Base-by-base conservation (phyloP, 768 basidiomycete genomes). In the Zangia roseola region DNA sequence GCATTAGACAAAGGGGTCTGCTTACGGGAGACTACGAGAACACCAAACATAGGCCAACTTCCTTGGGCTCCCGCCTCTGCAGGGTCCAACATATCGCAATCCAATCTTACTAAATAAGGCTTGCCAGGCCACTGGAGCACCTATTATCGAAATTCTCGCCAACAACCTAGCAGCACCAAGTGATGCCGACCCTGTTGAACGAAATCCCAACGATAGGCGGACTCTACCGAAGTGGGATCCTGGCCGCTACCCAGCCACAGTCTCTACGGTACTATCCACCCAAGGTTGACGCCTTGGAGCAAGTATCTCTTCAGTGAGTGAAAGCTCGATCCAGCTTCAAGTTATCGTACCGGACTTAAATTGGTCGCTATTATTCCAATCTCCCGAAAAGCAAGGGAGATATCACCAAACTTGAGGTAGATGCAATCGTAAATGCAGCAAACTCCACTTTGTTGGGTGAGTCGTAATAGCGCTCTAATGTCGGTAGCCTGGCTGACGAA, bases 341-440 rank as follows among this genome's bases (percentile, higher is more conserved):
- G n/a, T n/a, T 9, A 31, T 37, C 17, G 5, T 28, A 25, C 17
- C 9, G 5, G 12, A 25, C 19, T 26, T 47, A 35, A 43, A 28
- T 5, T 17, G 2, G 21, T 23, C 23, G 31, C 17, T 28, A 26
- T n/a, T 40, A n/a, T n/a, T n/a, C n/a, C n/a, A n/a, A n/a, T n/a
- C n/a, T n/a, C 24, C 23, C 34, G 14, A 34, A 58, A 14, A 91
- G 90, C 58, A 82, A 87, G 60, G 88, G 87, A 21, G 86, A 91
- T 65, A 91, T 93, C 48, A 91, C 90, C 3, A 71, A 73, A 47
- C 62, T 92, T 19, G 74, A 82, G 43, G 69, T 87, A 10, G 89
- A 91, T 62, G 71, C 81, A 0, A 84, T 92, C 47, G 90, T 92
- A 24, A 92, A 91, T 59, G 91, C 91, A 12, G 91, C 90, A 6